phyloP scores from a whole-genome alignment of 1,284 basidiomycete species.

The Prillingera fragicola region DNA sequence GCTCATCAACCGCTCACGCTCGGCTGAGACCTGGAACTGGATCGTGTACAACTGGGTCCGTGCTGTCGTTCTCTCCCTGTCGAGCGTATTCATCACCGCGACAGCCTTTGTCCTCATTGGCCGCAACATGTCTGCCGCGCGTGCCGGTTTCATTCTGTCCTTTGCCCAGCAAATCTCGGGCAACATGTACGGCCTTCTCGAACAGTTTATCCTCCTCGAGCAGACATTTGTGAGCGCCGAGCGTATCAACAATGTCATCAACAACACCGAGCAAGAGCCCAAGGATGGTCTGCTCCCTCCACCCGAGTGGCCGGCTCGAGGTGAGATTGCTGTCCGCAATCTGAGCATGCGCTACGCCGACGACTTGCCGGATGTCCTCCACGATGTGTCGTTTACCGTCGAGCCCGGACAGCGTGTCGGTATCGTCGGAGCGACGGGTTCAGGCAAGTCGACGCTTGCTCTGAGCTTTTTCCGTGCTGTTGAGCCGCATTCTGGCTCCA shows the following conservation, averaged over 20 bases:
- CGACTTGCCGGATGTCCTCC: conserved; percentile 67
- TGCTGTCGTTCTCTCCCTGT: conserved; percentile 27
- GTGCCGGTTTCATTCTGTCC: conserved; percentile 49
- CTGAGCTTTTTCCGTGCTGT: conserved; percentile 64
- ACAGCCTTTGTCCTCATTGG: conserved; percentile 49
- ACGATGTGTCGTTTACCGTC: conserved; percentile 60
- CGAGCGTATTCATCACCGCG: conserved; percentile 34
- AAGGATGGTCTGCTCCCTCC: conserved; percentile 40
- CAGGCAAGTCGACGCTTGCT: conserved; percentile 69
- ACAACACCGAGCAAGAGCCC: conserved; percentile 29
- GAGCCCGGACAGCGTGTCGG: conserved; percentile 71
- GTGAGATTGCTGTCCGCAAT: conserved; percentile 59
- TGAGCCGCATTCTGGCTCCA: conserved; percentile 58
- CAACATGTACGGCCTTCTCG: conserved; percentile 35
- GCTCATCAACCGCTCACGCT: conserved; percentile 36
- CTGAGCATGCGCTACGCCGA: conserved; percentile 63
- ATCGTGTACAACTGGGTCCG: conserved; percentile 38
- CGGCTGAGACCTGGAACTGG: conserved; percentile 32
- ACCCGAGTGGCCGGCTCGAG: conserved; percentile 61
- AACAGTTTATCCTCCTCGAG: conserved; percentile 28
- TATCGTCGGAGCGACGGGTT: conserved; percentile 62
- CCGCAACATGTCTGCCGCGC: conserved; percentile 41
- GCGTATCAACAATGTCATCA: conserved; percentile 47
- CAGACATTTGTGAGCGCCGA: conserved; percentile 47
- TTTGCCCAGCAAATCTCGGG: conserved; percentile 44